Base-by-base conservation (phyloP, 106 monocot species). In the Chionographis japonica region DNA sequence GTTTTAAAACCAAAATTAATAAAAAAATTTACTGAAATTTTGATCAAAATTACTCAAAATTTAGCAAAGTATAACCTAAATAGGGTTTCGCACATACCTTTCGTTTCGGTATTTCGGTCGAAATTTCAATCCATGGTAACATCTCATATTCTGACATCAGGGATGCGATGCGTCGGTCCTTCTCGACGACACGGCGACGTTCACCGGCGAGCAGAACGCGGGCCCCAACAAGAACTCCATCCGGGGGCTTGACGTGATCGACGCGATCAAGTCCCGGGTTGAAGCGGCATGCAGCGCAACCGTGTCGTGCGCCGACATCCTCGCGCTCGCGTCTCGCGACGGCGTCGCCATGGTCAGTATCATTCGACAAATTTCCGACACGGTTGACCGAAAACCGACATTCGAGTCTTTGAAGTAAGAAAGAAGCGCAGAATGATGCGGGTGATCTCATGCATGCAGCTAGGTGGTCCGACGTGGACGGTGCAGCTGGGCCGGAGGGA, bases 261-360 rank as follows among this genome's bases (percentile, higher is more conserved):
- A 80, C 58, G 54, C 51, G n/a, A 50, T 60, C 41, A 81, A 77
- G 39, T 35, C 77, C 18, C 38, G 35, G 12, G 67, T 72, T 3
- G 77, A 81, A 15, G 50, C 76, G 4, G 61, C 62, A 0, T 81
- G 81, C 72, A 61, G 12, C 0, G 49, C 62, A 20, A 58, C 62
- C n/a, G 81, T 77, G 12, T 81, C 81, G 3, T 81, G 81, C 62
- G 81, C 76, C 3, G 76, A 81, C 51, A 72, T 76, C 18, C 8
- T 81, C 17, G 76, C 81, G 46, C 56, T 81, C 54, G 76, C 76
- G 7, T 76, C 81, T 20, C 72, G 81, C 17, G 81, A 63, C 35
- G 64, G 46, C 27, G 63, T 64, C 12, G 4, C 17, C 58, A 20
- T 58, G 41, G 69, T 49, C 6, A 8, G 56, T 36, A 52, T 51